phyloP scores from a whole-genome alignment of 495 filamentous ascomycete genomes.

The Podospora appendiculata region DNA sequence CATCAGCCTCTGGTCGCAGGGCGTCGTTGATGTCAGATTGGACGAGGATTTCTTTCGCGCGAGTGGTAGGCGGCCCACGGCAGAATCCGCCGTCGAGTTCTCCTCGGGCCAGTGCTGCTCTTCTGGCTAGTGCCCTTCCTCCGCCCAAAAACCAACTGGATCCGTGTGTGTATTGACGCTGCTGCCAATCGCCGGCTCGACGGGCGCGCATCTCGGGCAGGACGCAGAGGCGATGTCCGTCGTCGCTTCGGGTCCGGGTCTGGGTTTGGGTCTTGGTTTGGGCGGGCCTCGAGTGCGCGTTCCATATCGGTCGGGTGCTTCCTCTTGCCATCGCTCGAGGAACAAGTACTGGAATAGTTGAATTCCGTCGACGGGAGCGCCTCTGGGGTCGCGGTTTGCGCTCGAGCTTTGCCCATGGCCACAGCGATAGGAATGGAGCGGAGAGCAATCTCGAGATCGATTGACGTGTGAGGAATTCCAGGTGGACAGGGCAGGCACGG shows the following conservation, averaged over 20 bases:
- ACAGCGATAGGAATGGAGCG: not conserved
- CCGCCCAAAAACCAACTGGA: constrained; percentile 5
- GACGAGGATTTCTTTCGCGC: not conserved
- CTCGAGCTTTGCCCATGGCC: constrained; percentile 11
- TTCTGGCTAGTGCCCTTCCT: constrained; percentile 8
- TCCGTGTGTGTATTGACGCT: not conserved
- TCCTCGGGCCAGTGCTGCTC: not conserved
- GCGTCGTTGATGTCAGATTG: constrained; percentile 3
- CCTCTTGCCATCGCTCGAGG: constrained; percentile 12
- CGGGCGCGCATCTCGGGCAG: no score
- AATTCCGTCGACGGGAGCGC: constrained; percentile 5
- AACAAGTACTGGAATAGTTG: constrained; percentile 12
- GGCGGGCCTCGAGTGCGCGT: constrained; percentile 2
- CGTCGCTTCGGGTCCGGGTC: no score
- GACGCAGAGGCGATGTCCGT: no score
- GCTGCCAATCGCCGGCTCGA: no score
- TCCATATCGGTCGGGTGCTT: constrained; percentile 4
- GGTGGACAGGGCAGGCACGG: no score
- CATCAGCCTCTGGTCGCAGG: constrained; percentile 19
- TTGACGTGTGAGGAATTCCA: constrained; percentile 8
- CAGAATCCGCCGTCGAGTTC: not conserved
- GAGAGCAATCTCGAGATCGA: constrained; percentile 7
- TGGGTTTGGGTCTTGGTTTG: not conserved
- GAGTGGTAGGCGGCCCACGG: not conserved
- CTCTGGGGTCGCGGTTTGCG: constrained; percentile 5